Conservation (phyloP, 2,329 filamentous ascomycete genomes). For the Ceratocystis variospora region DNA sequence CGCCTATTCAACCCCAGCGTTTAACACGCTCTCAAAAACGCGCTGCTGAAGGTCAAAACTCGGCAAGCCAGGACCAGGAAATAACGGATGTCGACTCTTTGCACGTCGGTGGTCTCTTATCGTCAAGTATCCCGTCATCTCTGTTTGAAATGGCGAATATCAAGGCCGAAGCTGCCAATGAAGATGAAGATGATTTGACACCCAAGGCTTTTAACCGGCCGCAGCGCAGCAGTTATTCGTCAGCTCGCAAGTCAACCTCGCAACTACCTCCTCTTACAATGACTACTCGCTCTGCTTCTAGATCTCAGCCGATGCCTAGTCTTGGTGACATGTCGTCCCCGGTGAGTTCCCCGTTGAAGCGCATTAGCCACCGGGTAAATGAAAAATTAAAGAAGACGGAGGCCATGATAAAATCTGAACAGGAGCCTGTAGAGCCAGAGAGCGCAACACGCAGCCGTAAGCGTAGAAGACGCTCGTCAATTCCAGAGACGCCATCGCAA, state of each 20-base stretch:
- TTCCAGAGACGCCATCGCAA: neutral
- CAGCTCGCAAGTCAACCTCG: slow-evolving; percentile 1
- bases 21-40: slow-evolving; percentile 14
- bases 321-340: slow-evolving; percentile 9
- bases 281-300: slow-evolving; percentile 14
- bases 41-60: neutral
- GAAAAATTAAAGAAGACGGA: neutral
- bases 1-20: slow-evolving; percentile 28
- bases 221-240: neutral
- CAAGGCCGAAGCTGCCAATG: neutral
- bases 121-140: slow-evolving; percentile 1
- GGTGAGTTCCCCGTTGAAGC: slow-evolving; percentile 9
- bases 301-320: neutral
- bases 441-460: neutral
- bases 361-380: neutral
- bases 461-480: neutral
- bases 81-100: slow-evolving; percentile 7
- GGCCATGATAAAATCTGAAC: neutral
- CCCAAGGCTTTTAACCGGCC: neutral
- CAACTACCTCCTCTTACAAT: slow-evolving; percentile 16
- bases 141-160: slow-evolving; percentile 8
- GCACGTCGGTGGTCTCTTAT: neutral
- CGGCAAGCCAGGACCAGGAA: slow-evolving; percentile 7
- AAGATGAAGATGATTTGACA: neutral
- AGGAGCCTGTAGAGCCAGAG: neutral